phyloP scores from a whole-genome alignment of 2,329 filamentous ascomycete species.

The Diaporthe humulicola region DNA sequence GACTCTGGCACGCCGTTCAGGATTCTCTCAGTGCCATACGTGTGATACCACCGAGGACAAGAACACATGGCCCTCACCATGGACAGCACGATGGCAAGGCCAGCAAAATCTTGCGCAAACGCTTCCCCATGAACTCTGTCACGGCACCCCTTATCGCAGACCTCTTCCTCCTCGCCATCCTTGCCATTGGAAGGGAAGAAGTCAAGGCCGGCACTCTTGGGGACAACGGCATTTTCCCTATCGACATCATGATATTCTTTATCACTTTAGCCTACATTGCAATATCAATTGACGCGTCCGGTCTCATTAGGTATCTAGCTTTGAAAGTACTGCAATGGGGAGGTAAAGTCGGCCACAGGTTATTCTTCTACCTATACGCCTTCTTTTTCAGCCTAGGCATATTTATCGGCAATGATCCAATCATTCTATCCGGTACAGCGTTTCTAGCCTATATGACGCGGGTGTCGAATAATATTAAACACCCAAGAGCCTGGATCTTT shows the following conservation, averaged over 20 bases:
- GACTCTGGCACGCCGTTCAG: neutral
- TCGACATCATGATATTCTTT: slow-evolving; percentile 85
- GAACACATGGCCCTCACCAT: neutral
- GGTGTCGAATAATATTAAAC: slow-evolving; percentile 78
- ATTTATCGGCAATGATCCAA: slow-evolving; percentile 82
- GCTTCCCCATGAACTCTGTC: slow-evolving; percentile 7
- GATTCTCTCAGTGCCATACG: neutral
- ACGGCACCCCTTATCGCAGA: slow-evolving; percentile 79
- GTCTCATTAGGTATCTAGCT: slow-evolving; percentile 78
- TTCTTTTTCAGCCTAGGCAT: slow-evolving; percentile 78
- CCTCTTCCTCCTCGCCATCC: slow-evolving; percentile 78
- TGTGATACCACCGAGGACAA: neutral
- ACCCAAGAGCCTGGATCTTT: slow-evolving; percentile 80
- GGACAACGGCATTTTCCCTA: slow-evolving; percentile 73
- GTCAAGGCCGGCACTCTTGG: slow-evolving; percentile 77
- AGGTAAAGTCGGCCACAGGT: slow-evolving; percentile 72
- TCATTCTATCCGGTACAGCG: slow-evolving; percentile 80
- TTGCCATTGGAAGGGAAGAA: slow-evolving; percentile 75
- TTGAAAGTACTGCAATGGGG: slow-evolving; percentile 78
- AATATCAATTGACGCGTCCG: slow-evolving; percentile 82
- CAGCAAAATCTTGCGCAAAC: neutral
- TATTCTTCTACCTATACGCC: slow-evolving; percentile 80
- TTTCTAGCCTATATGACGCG: slow-evolving; percentile 84
- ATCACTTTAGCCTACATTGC: slow-evolving; percentile 81
- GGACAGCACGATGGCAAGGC: neutral